Base-by-base conservation (phyloP, 75 land plant genomes). In the Cupressus sempervirens region DNA sequence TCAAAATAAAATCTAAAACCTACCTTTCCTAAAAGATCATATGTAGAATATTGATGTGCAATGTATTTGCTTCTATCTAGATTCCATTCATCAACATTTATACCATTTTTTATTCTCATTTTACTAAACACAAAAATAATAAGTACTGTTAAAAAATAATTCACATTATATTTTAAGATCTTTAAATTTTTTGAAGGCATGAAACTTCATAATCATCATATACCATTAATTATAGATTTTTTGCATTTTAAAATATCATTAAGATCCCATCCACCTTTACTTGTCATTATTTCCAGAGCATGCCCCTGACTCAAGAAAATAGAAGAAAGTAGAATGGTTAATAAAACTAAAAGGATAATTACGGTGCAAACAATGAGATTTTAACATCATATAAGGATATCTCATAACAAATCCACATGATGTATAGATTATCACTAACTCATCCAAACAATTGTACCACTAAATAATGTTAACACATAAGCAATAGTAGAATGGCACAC, bases 251-350 rank as follows among this genome's bases (percentile, higher is more conserved):
- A 86, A 10, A 97, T 88, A 72, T 91, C 94, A 86, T 97, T 87
- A 29, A 97, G 88, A 56, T 98, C 99, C 85, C 92, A 89, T 84
- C 98, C 99, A 72, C 98, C 98, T 87, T 95, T 98, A 46, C 58
- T 56, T 0, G 99, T 97, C 2, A 96, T 97, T 45, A 97, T 91
- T 85, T 97, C 99, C 98, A 96, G 96, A 23, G 99, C 86, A 87
- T 96, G 96, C 1, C 99, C 99, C 97, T 95, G 81, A 29, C 40
- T 23, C 34, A 82, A 82, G 35, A 56, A 56, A 56, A 5, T 18
- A 54, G 58, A 18, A 56, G 62, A 56, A 13, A 18, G 56, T 29
- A 84, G 54, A 29, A 16, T 40, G 36, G 56, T 75, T 48, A 74
- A 84, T 30, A 76, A 56, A 30, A 84, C 41, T 13, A 67, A 41